Conservation (phyloP, 345 rosid species). For the Dimocarpus longan region DNA sequence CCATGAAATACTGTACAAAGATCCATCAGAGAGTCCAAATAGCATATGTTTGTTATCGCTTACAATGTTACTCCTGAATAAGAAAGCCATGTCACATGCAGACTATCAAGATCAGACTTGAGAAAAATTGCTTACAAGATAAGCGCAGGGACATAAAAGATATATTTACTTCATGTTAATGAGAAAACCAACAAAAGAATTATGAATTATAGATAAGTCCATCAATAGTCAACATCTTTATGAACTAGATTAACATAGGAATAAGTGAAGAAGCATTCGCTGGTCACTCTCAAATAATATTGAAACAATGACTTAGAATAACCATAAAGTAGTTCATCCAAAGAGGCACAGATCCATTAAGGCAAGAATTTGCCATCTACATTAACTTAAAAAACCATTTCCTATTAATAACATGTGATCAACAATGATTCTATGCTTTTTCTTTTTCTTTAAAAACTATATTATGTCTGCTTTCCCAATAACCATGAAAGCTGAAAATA, state of each 20-base stretch:
- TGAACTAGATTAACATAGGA: neutral
- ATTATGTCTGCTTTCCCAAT: neutral
- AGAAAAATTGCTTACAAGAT: neutral
- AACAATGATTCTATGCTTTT: neutral
- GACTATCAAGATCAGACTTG: constrained; percentile 18
- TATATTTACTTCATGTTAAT: neutral
- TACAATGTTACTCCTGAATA: constrained; percentile 85
- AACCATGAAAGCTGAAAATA: neutral
- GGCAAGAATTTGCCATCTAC: neutral
- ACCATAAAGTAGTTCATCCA: neutral
- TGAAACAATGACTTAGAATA: neutral
- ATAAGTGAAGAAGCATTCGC: neutral
- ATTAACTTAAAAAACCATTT: neutral
- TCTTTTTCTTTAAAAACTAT: neutral
- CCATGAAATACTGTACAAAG: constrained; percentile 84
- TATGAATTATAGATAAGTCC: neutral
- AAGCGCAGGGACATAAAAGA: neutral
- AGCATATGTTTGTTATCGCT: constrained; percentile 73
- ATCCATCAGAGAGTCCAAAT: constrained; percentile 89
- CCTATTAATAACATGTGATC: neutral
- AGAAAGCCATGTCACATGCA: constrained; percentile 17
- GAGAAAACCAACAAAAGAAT: neutral
- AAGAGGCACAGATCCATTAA: neutral
- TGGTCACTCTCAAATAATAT: neutral
- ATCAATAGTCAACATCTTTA: neutral